Conservation (phyloP, 371 early-diverging fungal species). For the Rhizopus arrhizus region DNA sequence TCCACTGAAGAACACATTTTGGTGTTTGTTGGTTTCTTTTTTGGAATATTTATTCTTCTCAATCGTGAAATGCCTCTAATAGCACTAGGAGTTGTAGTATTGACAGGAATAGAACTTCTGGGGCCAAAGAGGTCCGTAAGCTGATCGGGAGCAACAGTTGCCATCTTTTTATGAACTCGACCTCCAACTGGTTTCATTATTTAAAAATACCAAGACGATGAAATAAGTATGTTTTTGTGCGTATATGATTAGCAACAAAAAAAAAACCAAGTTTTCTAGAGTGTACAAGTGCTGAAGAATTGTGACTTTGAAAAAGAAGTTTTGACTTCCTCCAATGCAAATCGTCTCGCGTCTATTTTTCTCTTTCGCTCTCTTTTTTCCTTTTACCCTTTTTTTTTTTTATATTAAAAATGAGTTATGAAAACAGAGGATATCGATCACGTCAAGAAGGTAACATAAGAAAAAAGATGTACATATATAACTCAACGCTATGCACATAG, state of each 20-base stretch:
- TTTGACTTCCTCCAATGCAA: slow-evolving; percentile 1
- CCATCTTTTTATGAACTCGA: background rate
- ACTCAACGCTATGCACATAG: too few relatives aligned
- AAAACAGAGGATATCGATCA: slow-evolving; percentile 42
- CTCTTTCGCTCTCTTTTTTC: background rate
- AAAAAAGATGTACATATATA: too few relatives aligned
- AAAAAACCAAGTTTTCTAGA: background rate
- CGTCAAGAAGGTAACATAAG: slow-evolving; percentile 35
- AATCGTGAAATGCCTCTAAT: background rate
- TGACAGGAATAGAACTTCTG: background rate
- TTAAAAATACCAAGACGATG: too few relatives aligned
- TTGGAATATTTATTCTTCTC: background rate
- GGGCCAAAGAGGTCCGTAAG: background rate
- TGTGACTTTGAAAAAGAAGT: slow-evolving; percentile 1
- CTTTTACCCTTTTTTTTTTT: background rate
- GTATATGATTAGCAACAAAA: background rate
- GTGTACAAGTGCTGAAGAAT: background rate
- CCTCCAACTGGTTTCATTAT: too few relatives aligned
- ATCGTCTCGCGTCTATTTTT: background rate
- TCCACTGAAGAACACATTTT: background rate
- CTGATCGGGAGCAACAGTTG: background rate
- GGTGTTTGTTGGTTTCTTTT: background rate
- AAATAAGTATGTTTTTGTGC: too few relatives aligned
- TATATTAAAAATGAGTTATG: slow-evolving; percentile 36
- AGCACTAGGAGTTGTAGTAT: background rate